Percentiles rank a stretch among this genome's conserved stretches.
phyloP scores from a whole-genome alignment of 2,329 filamentous ascomycete genomes.

The Oidium heveae region DNA sequence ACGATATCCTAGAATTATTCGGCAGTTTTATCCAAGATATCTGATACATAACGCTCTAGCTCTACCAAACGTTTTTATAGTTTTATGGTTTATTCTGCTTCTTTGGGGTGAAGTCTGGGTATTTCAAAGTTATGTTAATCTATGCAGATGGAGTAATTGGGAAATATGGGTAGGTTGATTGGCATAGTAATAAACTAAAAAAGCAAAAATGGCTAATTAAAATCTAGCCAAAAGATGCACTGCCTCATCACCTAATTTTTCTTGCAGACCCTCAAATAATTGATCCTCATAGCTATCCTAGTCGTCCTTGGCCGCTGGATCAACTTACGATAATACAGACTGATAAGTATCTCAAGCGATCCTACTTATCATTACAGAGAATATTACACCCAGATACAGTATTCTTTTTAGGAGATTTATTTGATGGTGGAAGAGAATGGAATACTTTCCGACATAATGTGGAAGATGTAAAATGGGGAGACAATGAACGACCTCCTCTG shows the following conservation, averaged over 20 bases:
- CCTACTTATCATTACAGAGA: constrained; percentile 55
- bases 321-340: constrained; percentile 45
- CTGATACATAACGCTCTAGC: no score
- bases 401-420: constrained; percentile 80
- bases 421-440: constrained; percentile 93
- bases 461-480: constrained; percentile 31
- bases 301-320: constrained; percentile 44
- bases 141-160: constrained; percentile 68
- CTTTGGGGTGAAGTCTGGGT: constrained; percentile 25
- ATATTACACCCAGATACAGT: constrained; percentile 62
- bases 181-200: background rate
- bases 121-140: constrained; percentile 43
- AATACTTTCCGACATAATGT: constrained; percentile 35
- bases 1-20: no score
- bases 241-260: constrained; percentile 49
- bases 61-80: no score
- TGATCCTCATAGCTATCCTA: constrained; percentile 51
- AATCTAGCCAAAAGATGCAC: constrained; percentile 44
- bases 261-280: constrained; percentile 50
- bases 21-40: no score
- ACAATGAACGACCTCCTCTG: constrained; percentile 22
- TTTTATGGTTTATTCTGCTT: no score
- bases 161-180: constrained; percentile 55
- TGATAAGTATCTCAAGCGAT: constrained; percentile 69
- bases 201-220: constrained; percentile 5